These are phyloP conservation scores for Yarrowia galli DNA, from an alignment of 1,139 yeast genomes.

Conservation along the genomic window DNA sequence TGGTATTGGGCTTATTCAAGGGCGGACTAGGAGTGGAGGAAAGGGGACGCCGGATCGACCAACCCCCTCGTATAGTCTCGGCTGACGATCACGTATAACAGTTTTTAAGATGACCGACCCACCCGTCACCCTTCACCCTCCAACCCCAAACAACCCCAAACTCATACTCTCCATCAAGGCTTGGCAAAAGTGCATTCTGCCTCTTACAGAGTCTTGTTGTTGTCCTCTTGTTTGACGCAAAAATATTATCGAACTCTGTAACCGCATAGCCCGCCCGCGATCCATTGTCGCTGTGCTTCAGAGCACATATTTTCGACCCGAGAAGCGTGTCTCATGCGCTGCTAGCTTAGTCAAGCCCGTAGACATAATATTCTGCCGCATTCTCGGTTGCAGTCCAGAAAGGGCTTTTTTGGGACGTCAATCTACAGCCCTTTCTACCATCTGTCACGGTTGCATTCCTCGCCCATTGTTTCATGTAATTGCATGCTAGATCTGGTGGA, in stretches of 20 bases:
- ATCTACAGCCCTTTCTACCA: too few species aligned
- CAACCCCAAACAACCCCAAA: too few species aligned
- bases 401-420: neutral
- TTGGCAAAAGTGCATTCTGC: neutral
- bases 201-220: neutral
- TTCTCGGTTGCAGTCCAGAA: constrained; percentile 17
- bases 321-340: neutral
- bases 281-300: constrained; percentile 1
- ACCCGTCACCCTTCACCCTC: too few species aligned
- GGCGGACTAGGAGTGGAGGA: too few species aligned
- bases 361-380: constrained; percentile 5
- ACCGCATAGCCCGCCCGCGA: constrained; percentile 3
- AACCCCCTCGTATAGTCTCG: too few species aligned
- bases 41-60: too few species aligned
- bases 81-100: too few species aligned
- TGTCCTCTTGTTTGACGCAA: too few species aligned
- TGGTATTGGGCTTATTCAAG: too few species aligned
- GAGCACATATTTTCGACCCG: neutral
- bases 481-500: neutral
- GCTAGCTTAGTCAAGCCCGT: neutral
- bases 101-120: too few species aligned
- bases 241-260: too few species aligned
- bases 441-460: neutral
- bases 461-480: neutral
- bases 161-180: too few species aligned